A percentile compares a stretch with the other conserved stretches of the same genome.
Evolutionary conservation across 345 rosid genomes (phyloP).

Genomic region (Eucalyptus cloeziana): DNA sequence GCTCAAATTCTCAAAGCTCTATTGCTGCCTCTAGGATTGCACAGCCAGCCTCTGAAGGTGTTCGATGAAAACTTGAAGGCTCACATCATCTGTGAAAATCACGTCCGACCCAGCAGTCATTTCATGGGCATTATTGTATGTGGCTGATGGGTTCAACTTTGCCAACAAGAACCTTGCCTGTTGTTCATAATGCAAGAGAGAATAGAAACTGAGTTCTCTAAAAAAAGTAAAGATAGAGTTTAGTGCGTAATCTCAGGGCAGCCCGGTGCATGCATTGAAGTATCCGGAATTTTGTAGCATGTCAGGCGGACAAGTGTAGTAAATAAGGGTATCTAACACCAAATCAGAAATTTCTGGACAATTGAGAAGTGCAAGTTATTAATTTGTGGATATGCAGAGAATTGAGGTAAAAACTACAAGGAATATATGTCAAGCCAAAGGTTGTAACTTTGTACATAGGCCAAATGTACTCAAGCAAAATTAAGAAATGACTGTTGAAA

Average conservation of each 20-base stretch:
- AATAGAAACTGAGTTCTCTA: neutral
- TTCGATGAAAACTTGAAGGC: constrained; percentile 89
- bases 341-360: neutral
- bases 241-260: neutral
- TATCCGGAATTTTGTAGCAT: neutral
- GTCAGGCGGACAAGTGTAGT: neutral
- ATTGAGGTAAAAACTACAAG: neutral
- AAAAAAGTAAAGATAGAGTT: neutral
- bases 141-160: constrained; percentile 92
- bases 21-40: constrained; percentile 59
- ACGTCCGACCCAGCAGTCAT: constrained; percentile 81
- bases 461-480: neutral
- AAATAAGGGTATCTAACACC: neutral
- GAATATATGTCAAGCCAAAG: neutral
- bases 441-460: neutral
- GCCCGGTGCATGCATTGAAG: neutral
- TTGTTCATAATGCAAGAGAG: neutral
- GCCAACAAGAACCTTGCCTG: constrained; percentile 98
- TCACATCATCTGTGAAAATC: constrained; percentile 92
- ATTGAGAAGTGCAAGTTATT: neutral
- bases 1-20: neutral
- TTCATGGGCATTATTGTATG: constrained; percentile 65
- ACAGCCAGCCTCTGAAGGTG: constrained; percentile 97
- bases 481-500: neutral
- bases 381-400: neutral